Evolutionary conservation across 768 basidiomycete species (phyloP).

Genomic region (Termitomyces heimii): DNA sequence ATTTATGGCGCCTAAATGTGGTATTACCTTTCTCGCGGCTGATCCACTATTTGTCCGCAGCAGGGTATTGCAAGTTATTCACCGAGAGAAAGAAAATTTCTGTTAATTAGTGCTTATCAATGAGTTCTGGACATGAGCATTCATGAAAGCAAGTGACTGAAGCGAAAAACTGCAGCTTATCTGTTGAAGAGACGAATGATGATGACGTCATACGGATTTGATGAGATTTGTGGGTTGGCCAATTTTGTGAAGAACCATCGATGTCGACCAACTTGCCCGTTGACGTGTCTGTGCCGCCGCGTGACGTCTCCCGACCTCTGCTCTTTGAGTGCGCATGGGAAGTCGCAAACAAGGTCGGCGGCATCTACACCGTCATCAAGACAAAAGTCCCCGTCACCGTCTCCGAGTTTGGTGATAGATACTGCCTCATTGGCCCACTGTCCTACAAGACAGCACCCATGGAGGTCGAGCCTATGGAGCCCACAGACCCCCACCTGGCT

Average conservation of each 20-base stretch:
- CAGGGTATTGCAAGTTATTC: too few relatives aligned
- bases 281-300: slow-evolving; percentile 30
- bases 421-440: slow-evolving; percentile 95
- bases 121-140: too few relatives aligned
- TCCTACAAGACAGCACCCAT: slow-evolving; percentile 98
- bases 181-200: not conserved
- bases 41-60: too few relatives aligned
- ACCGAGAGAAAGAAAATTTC: too few relatives aligned
- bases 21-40: not conserved
- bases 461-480: slow-evolving; percentile 96
- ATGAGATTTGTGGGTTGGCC: not conserved
- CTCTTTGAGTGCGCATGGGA: slow-evolving; percentile 98
- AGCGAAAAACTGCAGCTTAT: not conserved
- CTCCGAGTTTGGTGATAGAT: slow-evolving; percentile 91
- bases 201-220: slow-evolving; percentile 11
- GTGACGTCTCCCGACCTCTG: slow-evolving; percentile 73
- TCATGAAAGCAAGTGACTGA: not conserved
- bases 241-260: slow-evolving; percentile 7
- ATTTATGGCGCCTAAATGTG: too few relatives aligned
- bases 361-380: slow-evolving; percentile 99
- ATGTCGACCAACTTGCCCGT: slow-evolving; percentile 10
- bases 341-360: slow-evolving; percentile 98
- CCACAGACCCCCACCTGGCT: slow-evolving; percentile 74
- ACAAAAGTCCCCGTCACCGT: slow-evolving; percentile 99
- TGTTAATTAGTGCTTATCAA: not conserved